Evolutionary conservation across 352 stramenopile genomes (phyloP).

Genomic region (Phytophthora agathidicida): DNA sequence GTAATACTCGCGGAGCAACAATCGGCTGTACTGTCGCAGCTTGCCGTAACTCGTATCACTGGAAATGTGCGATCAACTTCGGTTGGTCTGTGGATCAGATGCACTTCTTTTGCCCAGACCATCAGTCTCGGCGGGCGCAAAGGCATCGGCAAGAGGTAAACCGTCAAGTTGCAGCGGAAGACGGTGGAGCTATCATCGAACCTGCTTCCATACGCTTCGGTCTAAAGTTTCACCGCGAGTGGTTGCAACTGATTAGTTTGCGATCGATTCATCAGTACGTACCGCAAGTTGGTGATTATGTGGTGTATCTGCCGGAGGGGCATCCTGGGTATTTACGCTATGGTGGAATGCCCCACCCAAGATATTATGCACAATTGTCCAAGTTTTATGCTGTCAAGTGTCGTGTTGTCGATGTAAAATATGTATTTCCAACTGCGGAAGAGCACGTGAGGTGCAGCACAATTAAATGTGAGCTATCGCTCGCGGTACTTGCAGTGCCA

Average conservation of each 20-base stretch:
- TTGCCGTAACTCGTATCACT: constrained; percentile 82
- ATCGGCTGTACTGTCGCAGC: constrained; percentile 72
- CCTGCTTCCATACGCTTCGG: constrained; percentile 67
- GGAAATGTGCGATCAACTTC: constrained; percentile 77
- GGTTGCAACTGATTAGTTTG: constrained; percentile 67
- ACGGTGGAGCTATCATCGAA: constrained; percentile 43
- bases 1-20: constrained; percentile 76
- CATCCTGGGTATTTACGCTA: constrained; percentile 58
- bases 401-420: constrained; percentile 75
- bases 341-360: constrained; percentile 43
- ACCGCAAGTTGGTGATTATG: constrained; percentile 80
- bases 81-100: constrained; percentile 81
- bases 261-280: constrained; percentile 70
- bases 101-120: constrained; percentile 82
- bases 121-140: constrained; percentile 45
- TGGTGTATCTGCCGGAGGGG: constrained; percentile 84
- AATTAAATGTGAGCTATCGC: constrained; percentile 73
- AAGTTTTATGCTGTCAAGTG: constrained; percentile 79
- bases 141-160: constrained; percentile 24
- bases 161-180: constrained; percentile 18
- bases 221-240: constrained; percentile 77
- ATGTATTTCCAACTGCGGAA: constrained; percentile 68
- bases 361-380: constrained; percentile 58
- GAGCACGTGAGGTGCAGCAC: constrained; percentile 64
- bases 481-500: constrained; percentile 69